Evolutionary conservation across 2,329 filamentous ascomycete species (phyloP).

Genomic region (Trichocomaceae sp.): DNA sequence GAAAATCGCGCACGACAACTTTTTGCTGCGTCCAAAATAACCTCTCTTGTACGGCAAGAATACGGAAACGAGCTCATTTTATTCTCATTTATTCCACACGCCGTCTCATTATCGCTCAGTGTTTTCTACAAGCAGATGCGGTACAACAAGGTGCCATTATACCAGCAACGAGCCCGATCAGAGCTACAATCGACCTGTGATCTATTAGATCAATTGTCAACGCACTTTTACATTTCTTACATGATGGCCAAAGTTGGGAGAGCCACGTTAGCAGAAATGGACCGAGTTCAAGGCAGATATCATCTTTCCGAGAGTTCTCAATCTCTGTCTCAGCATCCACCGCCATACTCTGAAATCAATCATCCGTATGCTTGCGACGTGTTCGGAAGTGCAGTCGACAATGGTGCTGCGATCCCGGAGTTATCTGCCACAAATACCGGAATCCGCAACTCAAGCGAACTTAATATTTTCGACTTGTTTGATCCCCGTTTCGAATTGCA

Average conservation of each 20-base stretch:
- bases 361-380: not conserved
- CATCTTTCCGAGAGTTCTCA: not conserved
- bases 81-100: conserved; percentile 56
- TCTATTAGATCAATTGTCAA: not conserved
- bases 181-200: conserved; percentile 1
- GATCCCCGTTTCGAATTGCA: conserved; percentile 5
- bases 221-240: conserved; percentile 2
- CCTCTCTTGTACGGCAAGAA: conserved; percentile 49
- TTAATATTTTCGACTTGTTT: conserved; percentile 6
- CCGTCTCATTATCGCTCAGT: conserved; percentile 54
- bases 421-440: not conserved
- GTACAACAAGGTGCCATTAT: conserved; percentile 54
- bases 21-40: conserved; percentile 52
- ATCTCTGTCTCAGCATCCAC: not conserved
- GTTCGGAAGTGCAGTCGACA: not conserved
- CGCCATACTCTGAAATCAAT: not conserved
- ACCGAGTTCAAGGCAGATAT: not conserved
- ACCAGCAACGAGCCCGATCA: conserved; percentile 30
- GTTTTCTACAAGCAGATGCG: conserved; percentile 60
- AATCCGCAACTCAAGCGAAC: not conserved
- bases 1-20: conserved; percentile 53
- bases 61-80: conserved; percentile 42
- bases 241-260: conserved; percentile 1
- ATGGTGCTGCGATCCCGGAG: not conserved
- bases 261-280: conserved; percentile 6